Base-by-base conservation (phyloP, 345 rosid species). In the Zanthoxylum bungeanum region DNA sequence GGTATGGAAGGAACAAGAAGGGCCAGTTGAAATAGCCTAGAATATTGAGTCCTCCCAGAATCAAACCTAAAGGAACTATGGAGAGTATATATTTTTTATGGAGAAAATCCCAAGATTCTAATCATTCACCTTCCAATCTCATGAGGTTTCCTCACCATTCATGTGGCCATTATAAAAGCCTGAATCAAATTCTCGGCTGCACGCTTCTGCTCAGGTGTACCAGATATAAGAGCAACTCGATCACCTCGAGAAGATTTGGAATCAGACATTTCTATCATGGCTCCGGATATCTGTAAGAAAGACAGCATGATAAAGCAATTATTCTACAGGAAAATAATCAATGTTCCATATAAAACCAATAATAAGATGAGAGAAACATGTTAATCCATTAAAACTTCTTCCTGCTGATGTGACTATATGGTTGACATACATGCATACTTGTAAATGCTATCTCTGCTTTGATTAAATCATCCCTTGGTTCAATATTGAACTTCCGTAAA, bases 151-250 rank as follows among this genome's bases (percentile, higher is more conserved):
- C 68, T 19, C 57, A 63, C 57, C 68, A 69, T 69, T 85, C 82
- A 95, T 50, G 93, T 80, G 76, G 99, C 83, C 99, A 92, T 87
- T 73, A 95, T 89, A 85, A 95, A 95, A 71, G 99, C 99, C 84
- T 87, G 97, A 80, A 95, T 85, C 88, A 95, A 82, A 80, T 92
- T 92, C 88, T 95, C 96, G 21, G 99, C 99, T 4, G 89, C 78
- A 73, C 83, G 91, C 84, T 81, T 92, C 87, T 92, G 96, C 83
- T 95, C 97, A 36, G 88, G 85, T 33, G 97, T 91, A 78, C 99
- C 99, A 52, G 94, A 83, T 77, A 95, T 76, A 69, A 81, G 85
- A 78, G 99, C 99, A 65, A 91, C 71, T 33, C 93, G 96, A 75
- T 86, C 97, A 22, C 97, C 98, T 36, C 86, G 88, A 25, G 85